Conservation (phyloP, 2,329 filamentous ascomycete species). For the Colletotrichum gloeosporioides region DNA sequence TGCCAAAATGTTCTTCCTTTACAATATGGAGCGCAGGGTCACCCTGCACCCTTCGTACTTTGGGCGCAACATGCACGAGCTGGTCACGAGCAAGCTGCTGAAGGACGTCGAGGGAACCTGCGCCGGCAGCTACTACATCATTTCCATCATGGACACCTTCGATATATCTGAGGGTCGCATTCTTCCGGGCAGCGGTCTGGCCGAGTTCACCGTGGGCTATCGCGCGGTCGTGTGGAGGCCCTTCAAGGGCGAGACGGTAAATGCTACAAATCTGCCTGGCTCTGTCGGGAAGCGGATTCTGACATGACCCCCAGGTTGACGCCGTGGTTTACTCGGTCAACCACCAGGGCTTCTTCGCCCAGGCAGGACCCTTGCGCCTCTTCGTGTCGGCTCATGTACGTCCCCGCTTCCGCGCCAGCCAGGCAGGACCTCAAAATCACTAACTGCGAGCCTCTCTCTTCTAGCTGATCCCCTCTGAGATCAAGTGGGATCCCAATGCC, state of each 20-base stretch:
- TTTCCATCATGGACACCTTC: constrained; percentile 96
- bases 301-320: constrained; percentile 72
- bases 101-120: constrained; percentile 95
- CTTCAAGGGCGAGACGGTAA: constrained; percentile 96
- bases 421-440: constrained; percentile 10
- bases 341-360: constrained; percentile 87
- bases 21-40: constrained; percentile 94
- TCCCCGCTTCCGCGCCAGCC: constrained; percentile 26
- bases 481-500: constrained; percentile 94
- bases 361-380: constrained; percentile 77
- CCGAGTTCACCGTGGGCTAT: constrained; percentile 94
- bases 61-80: constrained; percentile 88
- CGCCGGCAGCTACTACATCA: constrained; percentile 95
- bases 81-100: constrained; percentile 87
- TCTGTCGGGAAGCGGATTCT: constrained; percentile 19
- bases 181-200: constrained; percentile 87
- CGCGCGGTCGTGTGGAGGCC: constrained; percentile 97
- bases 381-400: constrained; percentile 85
- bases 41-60: constrained; percentile 98
- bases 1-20: constrained; percentile 90
- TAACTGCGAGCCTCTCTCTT: constrained; percentile 27
- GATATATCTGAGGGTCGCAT: constrained; percentile 94
- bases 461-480: constrained; percentile 87
- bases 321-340: constrained; percentile 92
- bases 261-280: constrained; percentile 36